Percentiles rank a stretch among this genome's conserved stretches.
Evolutionary conservation across 371 early-diverging fungal genomes (phyloP).

Genomic region (Mortierella sp.): DNA sequence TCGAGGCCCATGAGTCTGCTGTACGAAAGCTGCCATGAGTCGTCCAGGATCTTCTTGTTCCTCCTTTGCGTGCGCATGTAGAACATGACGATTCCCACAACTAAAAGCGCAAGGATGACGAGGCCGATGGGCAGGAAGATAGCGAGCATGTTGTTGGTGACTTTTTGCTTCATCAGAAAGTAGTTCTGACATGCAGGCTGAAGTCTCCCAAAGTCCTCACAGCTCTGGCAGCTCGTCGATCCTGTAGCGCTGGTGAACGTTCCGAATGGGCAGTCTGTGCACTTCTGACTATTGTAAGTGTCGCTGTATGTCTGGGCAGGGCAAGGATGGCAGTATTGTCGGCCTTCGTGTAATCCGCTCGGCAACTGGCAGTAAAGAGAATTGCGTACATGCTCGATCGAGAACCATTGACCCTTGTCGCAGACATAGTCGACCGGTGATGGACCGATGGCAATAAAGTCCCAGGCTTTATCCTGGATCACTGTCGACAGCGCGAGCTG

Average conservation of each 20-base stretch:
- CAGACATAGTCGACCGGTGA: slow-evolving; percentile 29
- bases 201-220: slow-evolving; percentile 13
- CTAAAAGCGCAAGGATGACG: not conserved
- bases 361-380: slow-evolving; percentile 12
- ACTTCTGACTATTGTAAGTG: slow-evolving; percentile 11
- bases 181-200: slow-evolving; percentile 19
- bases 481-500: slow-evolving; percentile 39
- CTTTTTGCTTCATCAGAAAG: slow-evolving; percentile 16
- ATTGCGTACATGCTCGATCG: not conserved
- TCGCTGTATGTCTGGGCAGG: slow-evolving; percentile 14
- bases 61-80: slow-evolving; percentile 6
- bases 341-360: slow-evolving; percentile 5
- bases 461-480: slow-evolving; percentile 27
- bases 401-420: slow-evolving; percentile 22
- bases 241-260: slow-evolving; percentile 27
- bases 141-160: slow-evolving; percentile 4
- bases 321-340: slow-evolving; percentile 23
- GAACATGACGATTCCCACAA: slow-evolving; percentile 5
- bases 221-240: slow-evolving; percentile 7
- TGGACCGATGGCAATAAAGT: slow-evolving; percentile 22
- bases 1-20: slow-evolving; percentile 22
- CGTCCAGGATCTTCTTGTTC: slow-evolving; percentile 17
- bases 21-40: slow-evolving; percentile 33
- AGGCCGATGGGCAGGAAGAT: slow-evolving; percentile 28
- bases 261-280: slow-evolving; percentile 13